Percentiles rank a stretch among this genome's conserved stretches.
These are phyloP conservation scores for Tylopilus subfusipes DNA, from an alignment of 768 basidiomycete species.

Conservation along the genomic window DNA sequence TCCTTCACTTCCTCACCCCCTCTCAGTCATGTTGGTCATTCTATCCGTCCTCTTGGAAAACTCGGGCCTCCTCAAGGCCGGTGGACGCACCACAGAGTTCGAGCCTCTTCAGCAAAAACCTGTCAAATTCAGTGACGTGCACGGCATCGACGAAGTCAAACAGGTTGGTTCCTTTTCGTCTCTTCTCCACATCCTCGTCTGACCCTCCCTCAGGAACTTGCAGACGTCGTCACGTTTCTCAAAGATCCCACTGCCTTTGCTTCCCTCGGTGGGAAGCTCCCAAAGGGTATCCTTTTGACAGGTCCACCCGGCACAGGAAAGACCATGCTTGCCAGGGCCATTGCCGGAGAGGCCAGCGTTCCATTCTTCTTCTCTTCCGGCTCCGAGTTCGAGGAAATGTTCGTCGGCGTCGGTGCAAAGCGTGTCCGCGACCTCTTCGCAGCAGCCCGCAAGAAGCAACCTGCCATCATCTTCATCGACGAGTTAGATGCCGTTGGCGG, in stretches of 20 bases:
- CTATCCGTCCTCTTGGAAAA: slow-evolving; percentile 90
- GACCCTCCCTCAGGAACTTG: slow-evolving; percentile 61
- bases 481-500: slow-evolving; percentile 93
- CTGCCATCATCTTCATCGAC: slow-evolving; percentile 98
- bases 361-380: slow-evolving; percentile 97
- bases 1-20: slow-evolving; percentile 3
- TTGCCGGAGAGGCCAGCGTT: slow-evolving; percentile 97
- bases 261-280: slow-evolving; percentile 87
- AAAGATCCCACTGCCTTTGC: slow-evolving; percentile 91
- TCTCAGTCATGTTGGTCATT: slow-evolving; percentile 73
- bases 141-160: slow-evolving; percentile 97
- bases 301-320: slow-evolving; percentile 88
- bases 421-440: slow-evolving; percentile 94
- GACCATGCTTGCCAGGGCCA: slow-evolving; percentile 86
- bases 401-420: slow-evolving; percentile 92
- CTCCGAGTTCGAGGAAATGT: slow-evolving; percentile 98
- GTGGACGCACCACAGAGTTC: slow-evolving; percentile 76
- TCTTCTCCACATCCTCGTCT: background rate
- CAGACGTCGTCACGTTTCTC: slow-evolving; percentile 93
- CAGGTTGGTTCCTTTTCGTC: slow-evolving; percentile 48
- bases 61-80: slow-evolving; percentile 88
- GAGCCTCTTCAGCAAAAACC: slow-evolving; percentile 76
- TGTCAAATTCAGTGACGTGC: slow-evolving; percentile 92
- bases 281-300: slow-evolving; percentile 90
- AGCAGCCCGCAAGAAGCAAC: slow-evolving; percentile 89